These are phyloP conservation scores for Penicillium fuscoglaucum DNA, from an alignment of 2,329 filamentous ascomycete genomes.

Conservation along the genomic window DNA sequence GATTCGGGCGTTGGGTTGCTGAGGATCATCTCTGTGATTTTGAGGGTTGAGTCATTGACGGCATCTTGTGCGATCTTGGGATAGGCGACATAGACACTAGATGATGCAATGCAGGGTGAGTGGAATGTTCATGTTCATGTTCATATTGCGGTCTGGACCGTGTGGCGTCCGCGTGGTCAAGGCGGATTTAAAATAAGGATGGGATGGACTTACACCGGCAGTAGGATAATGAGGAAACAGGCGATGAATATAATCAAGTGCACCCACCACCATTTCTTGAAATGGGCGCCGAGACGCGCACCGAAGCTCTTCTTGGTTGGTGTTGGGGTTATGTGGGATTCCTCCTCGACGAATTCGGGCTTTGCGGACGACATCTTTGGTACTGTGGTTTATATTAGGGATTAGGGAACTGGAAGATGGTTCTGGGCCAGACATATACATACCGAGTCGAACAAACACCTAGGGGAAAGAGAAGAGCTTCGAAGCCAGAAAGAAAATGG, in stretches of 20 bases:
- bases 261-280: conserved; percentile 56
- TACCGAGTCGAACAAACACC: conserved; percentile 1
- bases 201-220: conserved; percentile 57
- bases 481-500: neutral
- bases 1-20: conserved; percentile 51
- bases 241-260: conserved; percentile 53
- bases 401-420: neutral
- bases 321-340: conserved; percentile 7
- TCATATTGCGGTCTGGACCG: neutral
- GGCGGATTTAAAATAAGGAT: neutral
- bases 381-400: neutral
- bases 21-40: conserved; percentile 53
- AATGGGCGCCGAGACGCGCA: conserved; percentile 34
- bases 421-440: neutral
- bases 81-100: conserved; percentile 59
- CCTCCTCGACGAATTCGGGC: conserved; percentile 26
- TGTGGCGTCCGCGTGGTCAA: neutral
- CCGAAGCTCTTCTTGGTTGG: conserved; percentile 28
- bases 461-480: neutral
- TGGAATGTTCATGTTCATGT: neutral
- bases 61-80: conserved; percentile 58
- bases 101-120: neutral
- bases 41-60: conserved; percentile 54
- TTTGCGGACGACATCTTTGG: conserved; percentile 25
- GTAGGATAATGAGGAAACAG: conserved; percentile 54